Base-by-base conservation (phyloP, 1,139 yeast species). In the Arxiozyma heterogenica region DNA sequence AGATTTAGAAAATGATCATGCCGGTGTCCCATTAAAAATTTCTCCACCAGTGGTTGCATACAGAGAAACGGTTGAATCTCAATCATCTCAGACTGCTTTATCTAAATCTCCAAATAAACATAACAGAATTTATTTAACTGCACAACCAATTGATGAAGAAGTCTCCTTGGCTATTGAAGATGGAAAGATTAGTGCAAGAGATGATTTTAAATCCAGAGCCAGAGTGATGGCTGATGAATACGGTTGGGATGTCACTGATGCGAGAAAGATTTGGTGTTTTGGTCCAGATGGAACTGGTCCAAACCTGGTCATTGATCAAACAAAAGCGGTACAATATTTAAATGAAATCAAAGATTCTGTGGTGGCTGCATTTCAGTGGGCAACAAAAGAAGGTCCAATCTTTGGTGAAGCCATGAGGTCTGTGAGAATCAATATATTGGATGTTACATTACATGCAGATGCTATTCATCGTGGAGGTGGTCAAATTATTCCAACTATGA, bases 391-490 rank as follows among this genome's bases (percentile, higher is more conserved):
- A 79, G 98, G 98, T 83, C 98, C 98, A 74, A 80, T 93, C 75
- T 82, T 93, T 72, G 96, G 95, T 81, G 98, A 93, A 83, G 81
- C 78, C 76, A 78, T 88, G 80, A 91, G 98, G 84, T 86, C 95
- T 71, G 82, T 90, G 76, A 88, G 98, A 81, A 80, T 89, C 77
- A 93, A 93, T 95, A 86, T 93, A 74, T 83, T 93, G 80, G 98
- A 93, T 86, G 98, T 93, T 74, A 91, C 97, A 69, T 84, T 93
- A 78, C 98, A 93, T 80, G 96, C 98, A 75, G 98, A 93, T 87
- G 96, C 98, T 78, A 93, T 93, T 80, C 98, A 93, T 87, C 90
- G 98, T 87, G 98, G 98, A 84, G 97, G 95, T 81, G 98, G 98
- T 81, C 98, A 93, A 83, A 85, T 93, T 77, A 90, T 93, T 79